Evolutionary conservation across 2,329 filamentous ascomycete species (phyloP), one percentile per base, ranked within the genome.

Genomic region (Aspergillus hortae): DNA sequence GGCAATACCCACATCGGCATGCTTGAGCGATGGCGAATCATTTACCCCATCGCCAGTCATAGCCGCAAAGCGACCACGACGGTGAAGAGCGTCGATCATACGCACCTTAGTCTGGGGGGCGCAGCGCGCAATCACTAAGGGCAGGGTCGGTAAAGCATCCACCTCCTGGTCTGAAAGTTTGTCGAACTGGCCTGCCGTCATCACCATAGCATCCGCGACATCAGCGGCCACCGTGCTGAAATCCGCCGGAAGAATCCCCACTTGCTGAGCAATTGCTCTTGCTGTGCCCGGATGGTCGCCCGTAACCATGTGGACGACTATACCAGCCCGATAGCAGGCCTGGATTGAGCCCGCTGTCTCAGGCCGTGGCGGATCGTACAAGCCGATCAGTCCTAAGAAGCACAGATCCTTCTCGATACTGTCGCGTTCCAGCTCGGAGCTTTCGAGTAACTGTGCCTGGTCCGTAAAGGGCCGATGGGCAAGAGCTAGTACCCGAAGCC

Each of bases 21-120:
- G 81, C 58, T 89, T 89, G 36, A 94, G 77, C 6, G 88, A 89
- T 0, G 89, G 89, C 7, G 88, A 87, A 67, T 94, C 89, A 67
- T 94, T 94, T 57, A 92, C 89, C 48, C 89, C 89, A 59, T 94
- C 89, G 57, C 89, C 89, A 36, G 89, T 92, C 88, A 92, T 92
- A 52, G 88, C 89, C 68, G 85, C 88, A 70, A 88, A 91, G 11
- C 80, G 80, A 12, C 83, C 80, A 43, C 88, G 83, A 45, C 65
- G 53, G 44, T 25, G 23, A 25, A 25, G 23, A 6, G 23, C 23
- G 23, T 25, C 23, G 23, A 25, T 25, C 23, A 25, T 25, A 6
- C 23, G 23, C 6, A 25, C 23, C 23, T 25, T 25, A 25, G 23
- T 25, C 23, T 25, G 23, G 1, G 79, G 79, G 4, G 78, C 75